A percentile compares a stretch with the other conserved stretches of the same genome.
phyloP scores from a whole-genome alignment of 345 rosid genomes.

The Murraya koenigii region DNA sequence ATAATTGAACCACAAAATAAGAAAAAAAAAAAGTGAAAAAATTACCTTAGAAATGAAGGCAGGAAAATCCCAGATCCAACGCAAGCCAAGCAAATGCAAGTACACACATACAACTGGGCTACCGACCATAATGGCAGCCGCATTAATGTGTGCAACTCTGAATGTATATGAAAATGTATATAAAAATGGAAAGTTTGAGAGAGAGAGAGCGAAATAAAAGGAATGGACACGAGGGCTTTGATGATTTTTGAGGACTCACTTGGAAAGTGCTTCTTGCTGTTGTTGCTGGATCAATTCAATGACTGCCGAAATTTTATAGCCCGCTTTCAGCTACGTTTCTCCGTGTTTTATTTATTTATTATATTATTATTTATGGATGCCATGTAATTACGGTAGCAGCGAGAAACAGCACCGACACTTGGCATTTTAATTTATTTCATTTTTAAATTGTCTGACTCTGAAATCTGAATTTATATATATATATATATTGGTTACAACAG shows the following conservation, averaged over 20 bases:
- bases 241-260: background rate
- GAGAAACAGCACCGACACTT: constrained; percentile 30
- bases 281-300: background rate
- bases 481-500: background rate
- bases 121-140: background rate
- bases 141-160: background rate
- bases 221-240: background rate
- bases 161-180: background rate
- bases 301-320: background rate
- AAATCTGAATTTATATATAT: background rate
- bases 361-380: background rate
- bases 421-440: background rate
- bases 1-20: constrained; percentile 11
- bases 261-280: background rate
- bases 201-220: background rate
- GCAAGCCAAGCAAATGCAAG: background rate
- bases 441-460: background rate
- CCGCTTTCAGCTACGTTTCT: too few species aligned
- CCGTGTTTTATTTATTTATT: background rate
- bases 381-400: constrained; percentile 1
- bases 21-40: constrained; percentile 3
- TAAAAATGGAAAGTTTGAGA: background rate
- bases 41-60: constrained; percentile 35
- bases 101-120: background rate
- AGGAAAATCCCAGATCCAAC: constrained; percentile 48